phyloP scores from a whole-genome alignment of 495 filamentous ascomycete species.

The Hyaloscypha bicolor region DNA sequence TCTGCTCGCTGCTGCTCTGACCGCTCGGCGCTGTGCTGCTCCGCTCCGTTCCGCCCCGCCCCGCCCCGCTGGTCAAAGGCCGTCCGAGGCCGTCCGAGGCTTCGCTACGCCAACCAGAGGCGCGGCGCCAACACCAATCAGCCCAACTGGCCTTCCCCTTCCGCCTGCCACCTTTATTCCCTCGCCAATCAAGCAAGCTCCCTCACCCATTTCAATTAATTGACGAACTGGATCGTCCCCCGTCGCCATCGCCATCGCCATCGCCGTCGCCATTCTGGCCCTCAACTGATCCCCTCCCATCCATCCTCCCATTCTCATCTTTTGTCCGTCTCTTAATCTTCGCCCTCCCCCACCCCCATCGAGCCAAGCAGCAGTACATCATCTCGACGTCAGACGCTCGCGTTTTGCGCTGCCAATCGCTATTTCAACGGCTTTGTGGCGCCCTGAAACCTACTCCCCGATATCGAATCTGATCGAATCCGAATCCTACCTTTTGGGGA shows the following conservation, averaged over 20 bases:
- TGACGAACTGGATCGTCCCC: neutral
- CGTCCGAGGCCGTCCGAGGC: too few relatives aligned
- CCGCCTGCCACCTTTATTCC: neutral
- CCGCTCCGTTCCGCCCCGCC: too few relatives aligned
- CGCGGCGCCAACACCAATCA: neutral
- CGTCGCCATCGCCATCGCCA: neutral
- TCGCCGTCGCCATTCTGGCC: neutral
- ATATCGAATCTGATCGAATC: neutral
- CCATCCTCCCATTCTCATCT: neutral
- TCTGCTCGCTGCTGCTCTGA: too few relatives aligned
- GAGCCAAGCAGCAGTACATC: neutral
- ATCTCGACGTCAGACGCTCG: too few relatives aligned
- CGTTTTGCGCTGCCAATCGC: neutral
- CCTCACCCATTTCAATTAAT: conserved; percentile 2
- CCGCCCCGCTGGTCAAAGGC: too few relatives aligned
- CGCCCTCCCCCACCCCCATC: neutral
- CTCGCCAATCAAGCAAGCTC: neutral
- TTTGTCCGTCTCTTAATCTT: too few relatives aligned
- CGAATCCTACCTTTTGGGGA: neutral
- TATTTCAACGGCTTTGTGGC: neutral
- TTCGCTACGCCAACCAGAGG: neutral
- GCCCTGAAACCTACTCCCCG: neutral
- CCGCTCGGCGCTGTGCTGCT: too few relatives aligned
- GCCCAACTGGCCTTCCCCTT: too few relatives aligned
- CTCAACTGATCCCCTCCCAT: neutral